Percentiles rank a stretch among this genome's conserved stretches.
Conservation (phyloP, 495 filamentous ascomycete genomes). For the Penicillium ucsense region DNA sequence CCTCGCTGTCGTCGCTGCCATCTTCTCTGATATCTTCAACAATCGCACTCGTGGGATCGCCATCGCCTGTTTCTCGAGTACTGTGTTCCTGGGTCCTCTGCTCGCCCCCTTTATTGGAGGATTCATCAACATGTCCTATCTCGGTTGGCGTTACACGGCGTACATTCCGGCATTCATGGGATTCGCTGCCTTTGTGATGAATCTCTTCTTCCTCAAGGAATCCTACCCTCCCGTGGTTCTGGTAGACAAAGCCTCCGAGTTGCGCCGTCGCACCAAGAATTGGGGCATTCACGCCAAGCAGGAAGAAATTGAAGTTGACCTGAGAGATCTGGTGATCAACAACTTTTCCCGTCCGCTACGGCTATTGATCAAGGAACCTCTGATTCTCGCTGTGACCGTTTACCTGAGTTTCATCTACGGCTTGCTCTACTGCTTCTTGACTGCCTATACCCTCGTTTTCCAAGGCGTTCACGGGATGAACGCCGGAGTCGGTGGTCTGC, state of each 20-base stretch:
- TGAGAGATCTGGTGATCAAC: slow-evolving; percentile 45
- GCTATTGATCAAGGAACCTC: slow-evolving; percentile 18
- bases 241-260: slow-evolving; percentile 62
- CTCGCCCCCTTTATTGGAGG: slow-evolving; percentile 81
- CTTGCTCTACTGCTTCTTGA: slow-evolving; percentile 36
- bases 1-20: slow-evolving; percentile 74
- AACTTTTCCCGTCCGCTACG: slow-evolving; percentile 24
- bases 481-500: slow-evolving; percentile 27
- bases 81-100: slow-evolving; percentile 76
- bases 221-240: slow-evolving; percentile 81
- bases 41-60: slow-evolving; percentile 63
- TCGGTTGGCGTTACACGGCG: slow-evolving; percentile 85
- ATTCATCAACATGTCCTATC: slow-evolving; percentile 43
- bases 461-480: slow-evolving; percentile 29
- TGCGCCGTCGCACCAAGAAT: slow-evolving; percentile 76
- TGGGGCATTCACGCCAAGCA: slow-evolving; percentile 95
- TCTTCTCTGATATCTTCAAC: slow-evolving; percentile 86
- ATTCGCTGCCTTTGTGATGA: slow-evolving; percentile 55
- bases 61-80: slow-evolving; percentile 68
- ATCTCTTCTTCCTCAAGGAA: slow-evolving; percentile 69
- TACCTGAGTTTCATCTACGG: slow-evolving; percentile 33
- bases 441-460: slow-evolving; percentile 36
- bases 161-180: slow-evolving; percentile 74
- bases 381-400: slow-evolving; percentile 20
- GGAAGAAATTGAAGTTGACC: slow-evolving; percentile 83